phyloP scores from a whole-genome alignment of 108 stramenopile genomes.

The Thalassiosira profunda region DNA sequence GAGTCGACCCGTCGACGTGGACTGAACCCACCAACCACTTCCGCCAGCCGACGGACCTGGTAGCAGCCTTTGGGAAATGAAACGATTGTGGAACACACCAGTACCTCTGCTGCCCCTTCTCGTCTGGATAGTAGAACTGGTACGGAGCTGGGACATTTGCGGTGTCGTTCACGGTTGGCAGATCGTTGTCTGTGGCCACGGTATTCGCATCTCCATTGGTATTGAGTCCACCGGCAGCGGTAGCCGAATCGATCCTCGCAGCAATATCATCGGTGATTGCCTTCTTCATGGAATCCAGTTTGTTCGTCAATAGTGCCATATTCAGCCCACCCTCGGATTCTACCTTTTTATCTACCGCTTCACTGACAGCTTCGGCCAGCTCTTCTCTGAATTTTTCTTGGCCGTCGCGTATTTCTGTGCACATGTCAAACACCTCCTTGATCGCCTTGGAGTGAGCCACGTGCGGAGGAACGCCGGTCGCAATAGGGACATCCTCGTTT shows the following conservation, averaged over 20 bases:
- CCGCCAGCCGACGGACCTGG: background rate
- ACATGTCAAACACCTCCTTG: slow-evolving; percentile 3
- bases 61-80: background rate
- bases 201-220: too few relatives aligned
- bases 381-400: slow-evolving; percentile 3
- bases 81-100: slow-evolving; percentile 8
- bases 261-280: background rate
- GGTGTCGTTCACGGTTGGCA: too few relatives aligned
- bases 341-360: slow-evolving; percentile 18
- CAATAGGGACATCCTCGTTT: slow-evolving; percentile 19
- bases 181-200: too few relatives aligned
- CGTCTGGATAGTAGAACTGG: background rate
- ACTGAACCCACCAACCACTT: background rate
- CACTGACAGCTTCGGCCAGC: slow-evolving; percentile 1
- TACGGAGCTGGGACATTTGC: background rate
- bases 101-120: background rate
- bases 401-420: background rate
- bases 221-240: too few relatives aligned
- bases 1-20: background rate
- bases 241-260: background rate
- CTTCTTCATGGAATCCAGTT: slow-evolving; percentile 3
- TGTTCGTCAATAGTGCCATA: background rate
- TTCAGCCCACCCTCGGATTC: slow-evolving; percentile 13
- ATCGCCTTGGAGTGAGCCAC: slow-evolving; percentile 6
- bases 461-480: slow-evolving; percentile 45